Conservation (phyloP, 441 rosid genomes). For the Pelargonium australe region DNA sequence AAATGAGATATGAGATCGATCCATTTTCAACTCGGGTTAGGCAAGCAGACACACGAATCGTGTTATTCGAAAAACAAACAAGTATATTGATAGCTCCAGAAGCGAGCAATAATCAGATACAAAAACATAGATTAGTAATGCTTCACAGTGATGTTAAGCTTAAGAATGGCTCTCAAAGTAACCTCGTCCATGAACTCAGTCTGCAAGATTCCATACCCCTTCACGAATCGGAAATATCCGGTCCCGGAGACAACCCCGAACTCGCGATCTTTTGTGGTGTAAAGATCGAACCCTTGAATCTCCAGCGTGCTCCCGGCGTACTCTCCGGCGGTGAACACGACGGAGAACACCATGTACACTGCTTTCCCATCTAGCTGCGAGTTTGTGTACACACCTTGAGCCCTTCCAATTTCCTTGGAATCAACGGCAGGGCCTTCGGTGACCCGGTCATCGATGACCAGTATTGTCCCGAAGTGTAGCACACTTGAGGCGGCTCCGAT, state of each 20-base stretch:
- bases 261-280: slow-evolving; percentile 32
- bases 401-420: slow-evolving; percentile 37
- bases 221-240: slow-evolving; percentile 34
- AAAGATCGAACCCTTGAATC: slow-evolving; percentile 40
- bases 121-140: slow-evolving; percentile 18
- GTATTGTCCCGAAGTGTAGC: slow-evolving; percentile 31
- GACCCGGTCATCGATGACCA: slow-evolving; percentile 36
- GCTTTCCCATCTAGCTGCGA: slow-evolving; percentile 43
- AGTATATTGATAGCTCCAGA: no score
- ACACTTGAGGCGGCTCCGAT: slow-evolving; percentile 24
- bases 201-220: slow-evolving; percentile 34
- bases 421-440: slow-evolving; percentile 33
- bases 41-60: no score
- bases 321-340: slow-evolving; percentile 35
- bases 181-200: slow-evolving; percentile 32
- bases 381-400: slow-evolving; percentile 36
- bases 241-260: slow-evolving; percentile 42
- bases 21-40: no score
- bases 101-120: no score
- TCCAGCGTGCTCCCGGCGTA: slow-evolving; percentile 35
- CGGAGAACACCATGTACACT: slow-evolving; percentile 33
- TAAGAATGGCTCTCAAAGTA: slow-evolving; percentile 31
- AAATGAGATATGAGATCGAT: no score
- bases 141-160: slow-evolving; percentile 34
- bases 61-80: no score